Evolutionary conservation across 2,329 filamentous ascomycete genomes (phyloP), one percentile per base, ranked within the genome.

Genomic region (Monilinia laxa): DNA sequence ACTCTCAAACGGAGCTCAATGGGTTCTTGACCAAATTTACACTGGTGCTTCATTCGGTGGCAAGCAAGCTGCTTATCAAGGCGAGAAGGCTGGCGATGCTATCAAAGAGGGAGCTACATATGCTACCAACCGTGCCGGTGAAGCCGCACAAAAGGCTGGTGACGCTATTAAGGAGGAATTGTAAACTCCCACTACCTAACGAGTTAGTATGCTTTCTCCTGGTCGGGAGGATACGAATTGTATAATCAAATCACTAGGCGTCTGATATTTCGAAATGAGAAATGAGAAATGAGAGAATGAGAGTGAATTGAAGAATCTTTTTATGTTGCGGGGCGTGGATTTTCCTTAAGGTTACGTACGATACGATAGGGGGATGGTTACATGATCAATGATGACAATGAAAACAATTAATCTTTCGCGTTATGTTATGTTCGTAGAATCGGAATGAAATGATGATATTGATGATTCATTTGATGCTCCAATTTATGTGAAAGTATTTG

Each of bases 1-100:
- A 77, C 72, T 91, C 23, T 77, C 79, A 71, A 77, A 78, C 52
- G 76, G 77, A 53, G 72, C 78, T 28, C 76, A 82, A 70, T 85
- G 82, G 82, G 71, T 81, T 31, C 65, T 82, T 66, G 79, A 81
- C 47, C 81, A 84, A 73, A 69, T 84, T 64, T 81, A 78, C 73
- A 76, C 82, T 47, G 81, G 81, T 42, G 80, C 80, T 59, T 76
- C 80, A n/a, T 78, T 77, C 65, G 82, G 81, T 47, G 76, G 79
- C 40, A 79, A 79, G 45, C 77, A 83, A 70, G 75, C 74, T n/a
- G 66, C 64, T 12, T 73, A 76, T 52, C 72, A 78, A 66, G 81
- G 79, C n/a, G 77, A 83, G 71, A 80, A 81, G 67, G 81, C 78
- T 38, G 79, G 78, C n/a, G 79, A 83, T 66, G 67, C 71, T 23